Conservation (phyloP, 2,329 filamentous ascomycete genomes). For the Aureobasidium sp. region DNA sequence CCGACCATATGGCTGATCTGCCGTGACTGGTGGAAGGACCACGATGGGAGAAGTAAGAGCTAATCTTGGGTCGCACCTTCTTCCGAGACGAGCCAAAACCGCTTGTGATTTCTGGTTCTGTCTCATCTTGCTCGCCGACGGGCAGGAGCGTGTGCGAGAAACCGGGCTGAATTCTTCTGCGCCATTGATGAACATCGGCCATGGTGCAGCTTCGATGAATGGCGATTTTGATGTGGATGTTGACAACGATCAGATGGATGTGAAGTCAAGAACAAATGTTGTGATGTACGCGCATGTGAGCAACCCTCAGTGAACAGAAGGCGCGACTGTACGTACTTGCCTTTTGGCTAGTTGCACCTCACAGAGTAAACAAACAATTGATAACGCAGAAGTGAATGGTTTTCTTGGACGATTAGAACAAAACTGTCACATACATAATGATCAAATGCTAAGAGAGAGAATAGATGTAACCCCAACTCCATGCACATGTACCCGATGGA, state of each 20-base stretch:
- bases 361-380: not conserved
- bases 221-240: not conserved
- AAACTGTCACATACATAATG: slow-evolving; percentile 1
- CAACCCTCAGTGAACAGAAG: not conserved
- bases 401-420: not conserved
- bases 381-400: not conserved
- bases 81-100: slow-evolving; percentile 27
- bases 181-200: slow-evolving; percentile 32
- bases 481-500: slow-evolving; percentile 54
- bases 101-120: slow-evolving; percentile 25
- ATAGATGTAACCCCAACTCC: slow-evolving; percentile 53
- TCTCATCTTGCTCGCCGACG: slow-evolving; percentile 21
- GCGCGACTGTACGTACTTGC: not conserved
- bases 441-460: not conserved
- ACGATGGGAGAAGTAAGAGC: slow-evolving; percentile 34
- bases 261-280: not conserved
- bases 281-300: not conserved
- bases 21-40: slow-evolving; percentile 16
- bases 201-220: slow-evolving; percentile 18
- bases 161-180: slow-evolving; percentile 29
- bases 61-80: slow-evolving; percentile 33
- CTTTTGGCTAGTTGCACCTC: not conserved
- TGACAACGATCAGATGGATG: not conserved
- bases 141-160: slow-evolving; percentile 24
- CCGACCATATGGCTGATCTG: slow-evolving; percentile 16